Base-by-base conservation (phyloP, 345 rosid genomes). In the Clarkia xantiana region DNA sequence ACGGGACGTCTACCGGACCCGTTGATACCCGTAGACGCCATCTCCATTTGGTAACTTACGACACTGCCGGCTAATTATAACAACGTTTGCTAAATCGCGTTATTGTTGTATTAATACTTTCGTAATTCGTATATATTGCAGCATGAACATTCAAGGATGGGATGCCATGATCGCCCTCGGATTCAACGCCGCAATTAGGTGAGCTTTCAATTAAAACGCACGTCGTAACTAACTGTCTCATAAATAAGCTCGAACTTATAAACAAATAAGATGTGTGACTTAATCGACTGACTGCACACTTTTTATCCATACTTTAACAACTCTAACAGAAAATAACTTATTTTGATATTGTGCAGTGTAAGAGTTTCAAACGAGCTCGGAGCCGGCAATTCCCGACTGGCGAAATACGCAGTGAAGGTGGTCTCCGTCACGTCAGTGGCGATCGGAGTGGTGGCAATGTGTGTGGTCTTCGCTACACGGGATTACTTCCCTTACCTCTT, bases 151-250 rank as follows among this genome's bases (percentile, higher is more conserved):
- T 45, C 68, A 82, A 58, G 95, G 95, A 54, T 85, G 95, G 94
- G 79, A 78, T 42, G 77, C 90, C 2, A 89, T 89, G 97, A 85
- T 89, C 47, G 84, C 97, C 4, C 34, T 84, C 12, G 97, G 95
- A 11, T 89, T 89, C 75, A 85, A 85, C 51, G 95, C 97, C 9
- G 95, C 95, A 0, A 75, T 89, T 57, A 89, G 95, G 97, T 84
- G 56, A 66, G 46, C 29, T 53, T 20, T 48, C 16, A 11, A 14
- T 36, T n/a, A 16, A 40, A 42, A 38, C 34, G 15, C 47, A 42
- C 19, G 43, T n/a, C n/a, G n/a, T n/a, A n/a, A n/a, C n/a, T n/a
- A n/a, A n/a, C n/a, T n/a, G n/a, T n/a, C n/a, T n/a, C n/a, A n/a
- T n/a, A n/a, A n/a, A n/a, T n/a, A n/a, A n/a, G n/a, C n/a, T n/a